Conservation (phyloP, 1,284 basidiomycete species). For the Ceratobasidium sp. region DNA sequence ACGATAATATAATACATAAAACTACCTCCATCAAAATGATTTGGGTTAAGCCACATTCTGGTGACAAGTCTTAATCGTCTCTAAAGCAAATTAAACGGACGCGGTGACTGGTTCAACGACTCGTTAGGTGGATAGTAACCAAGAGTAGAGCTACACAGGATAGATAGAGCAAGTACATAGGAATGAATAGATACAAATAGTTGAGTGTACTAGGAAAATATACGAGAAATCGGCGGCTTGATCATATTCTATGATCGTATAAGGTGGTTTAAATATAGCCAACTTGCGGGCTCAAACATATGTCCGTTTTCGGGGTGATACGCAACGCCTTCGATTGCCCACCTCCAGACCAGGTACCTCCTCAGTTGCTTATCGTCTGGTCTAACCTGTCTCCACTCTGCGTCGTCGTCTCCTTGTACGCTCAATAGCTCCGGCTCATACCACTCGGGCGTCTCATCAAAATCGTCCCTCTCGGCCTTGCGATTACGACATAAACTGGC, state of each 20-base stretch:
- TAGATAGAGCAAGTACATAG: too few species aligned
- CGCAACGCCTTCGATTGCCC: constrained; percentile 39
- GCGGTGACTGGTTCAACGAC: too few species aligned
- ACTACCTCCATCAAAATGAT: too few species aligned
- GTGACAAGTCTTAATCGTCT: too few species aligned
- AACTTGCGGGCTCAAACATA: constrained; percentile 7
- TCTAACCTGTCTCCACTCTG: constrained; percentile 64
- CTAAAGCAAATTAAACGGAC: too few species aligned
- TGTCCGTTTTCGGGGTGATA: constrained; percentile 33
- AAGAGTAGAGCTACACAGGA: background rate
- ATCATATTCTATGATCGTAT: background rate
- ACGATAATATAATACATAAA: too few species aligned
- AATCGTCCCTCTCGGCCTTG: constrained; percentile 8
- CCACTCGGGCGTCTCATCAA: constrained; percentile 32
- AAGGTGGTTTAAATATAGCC: constrained; percentile 11
- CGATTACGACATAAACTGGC: background rate
- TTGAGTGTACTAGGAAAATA: too few species aligned
- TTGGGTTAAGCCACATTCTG: too few species aligned
- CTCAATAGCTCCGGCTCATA: constrained; percentile 43
- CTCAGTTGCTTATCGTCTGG: constrained; percentile 69
- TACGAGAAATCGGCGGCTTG: background rate
- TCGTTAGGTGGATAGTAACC: too few species aligned
- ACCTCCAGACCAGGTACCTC: constrained; percentile 56
- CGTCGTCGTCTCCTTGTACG: constrained; percentile 43
- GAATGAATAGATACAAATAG: too few species aligned